phyloP scores from a whole-genome alignment of 306 rosid species.

The Cicer pinnatifidum region DNA sequence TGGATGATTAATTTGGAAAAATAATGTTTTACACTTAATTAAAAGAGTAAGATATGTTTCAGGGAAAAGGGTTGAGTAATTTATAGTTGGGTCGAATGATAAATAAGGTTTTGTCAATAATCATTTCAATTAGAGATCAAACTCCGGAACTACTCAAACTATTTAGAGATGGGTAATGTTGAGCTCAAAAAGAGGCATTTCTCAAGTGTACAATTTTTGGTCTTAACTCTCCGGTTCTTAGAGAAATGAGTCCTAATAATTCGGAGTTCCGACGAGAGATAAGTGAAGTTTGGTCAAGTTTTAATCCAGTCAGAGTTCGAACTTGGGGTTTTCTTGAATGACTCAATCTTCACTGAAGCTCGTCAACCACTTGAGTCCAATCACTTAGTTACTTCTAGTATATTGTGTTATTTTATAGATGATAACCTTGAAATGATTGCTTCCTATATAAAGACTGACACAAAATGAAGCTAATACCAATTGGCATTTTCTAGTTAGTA shows the following conservation, averaged over 20 bases:
- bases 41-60: background rate
- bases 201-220: background rate
- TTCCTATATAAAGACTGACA: conserved; percentile 13
- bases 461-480: conserved; percentile 8
- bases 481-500: conserved; percentile 21
- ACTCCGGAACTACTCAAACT: background rate
- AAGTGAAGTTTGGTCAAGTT: too few species aligned
- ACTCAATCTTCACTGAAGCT: too few species aligned
- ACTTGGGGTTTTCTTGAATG: too few species aligned
- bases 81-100: background rate
- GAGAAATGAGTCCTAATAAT: too few species aligned
- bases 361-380: too few species aligned
- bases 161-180: background rate
- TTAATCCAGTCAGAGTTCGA: too few species aligned
- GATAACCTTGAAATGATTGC: conserved; percentile 25
- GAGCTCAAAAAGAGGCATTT: conserved; percentile 3
- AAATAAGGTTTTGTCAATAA: too few species aligned
- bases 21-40: background rate
- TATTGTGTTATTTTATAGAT: background rate
- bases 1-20: background rate
- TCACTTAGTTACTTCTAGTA: too few species aligned
- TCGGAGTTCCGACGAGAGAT: too few species aligned
- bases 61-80: background rate
- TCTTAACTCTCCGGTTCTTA: too few species aligned
- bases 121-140: too few species aligned